phyloP scores from a whole-genome alignment of 257 asterid genomes.

The Vinca minor region DNA sequence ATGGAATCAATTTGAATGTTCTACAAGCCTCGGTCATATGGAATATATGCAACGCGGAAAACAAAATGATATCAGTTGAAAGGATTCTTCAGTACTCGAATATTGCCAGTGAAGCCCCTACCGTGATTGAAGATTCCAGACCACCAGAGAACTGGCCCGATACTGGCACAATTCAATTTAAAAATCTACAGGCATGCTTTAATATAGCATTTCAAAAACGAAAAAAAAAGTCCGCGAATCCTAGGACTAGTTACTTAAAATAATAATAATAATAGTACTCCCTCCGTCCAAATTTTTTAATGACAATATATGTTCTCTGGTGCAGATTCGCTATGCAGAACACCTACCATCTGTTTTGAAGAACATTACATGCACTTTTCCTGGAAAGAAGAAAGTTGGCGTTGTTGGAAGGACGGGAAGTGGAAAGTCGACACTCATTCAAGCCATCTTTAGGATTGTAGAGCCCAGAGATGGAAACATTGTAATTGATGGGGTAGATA shows the following conservation, averaged over 20 bases:
- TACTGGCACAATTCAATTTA: constrained; percentile 59
- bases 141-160: constrained; percentile 78
- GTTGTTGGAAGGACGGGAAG: constrained; percentile 96
- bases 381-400: constrained; percentile 79
- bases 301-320: not conserved
- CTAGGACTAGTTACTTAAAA: no score
- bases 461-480: constrained; percentile 81
- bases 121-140: constrained; percentile 46
- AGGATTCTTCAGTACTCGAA: constrained; percentile 83
- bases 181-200: constrained; percentile 57
- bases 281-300: no score
- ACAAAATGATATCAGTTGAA: constrained; percentile 90
- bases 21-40: constrained; percentile 85
- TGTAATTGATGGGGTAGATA: constrained; percentile 61
- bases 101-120: constrained; percentile 79
- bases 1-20: constrained; percentile 79
- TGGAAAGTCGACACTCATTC: constrained; percentile 89
- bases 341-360: constrained; percentile 87
- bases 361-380: constrained; percentile 80
- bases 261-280: no score
- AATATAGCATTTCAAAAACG: not conserved
- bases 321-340: constrained; percentile 87
- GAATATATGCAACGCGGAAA: constrained; percentile 90
- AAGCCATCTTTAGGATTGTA: constrained; percentile 77
- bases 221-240: no score